phyloP scores from a whole-genome alignment of 768 basidiomycete species.

The Kwoniella sp. region DNA sequence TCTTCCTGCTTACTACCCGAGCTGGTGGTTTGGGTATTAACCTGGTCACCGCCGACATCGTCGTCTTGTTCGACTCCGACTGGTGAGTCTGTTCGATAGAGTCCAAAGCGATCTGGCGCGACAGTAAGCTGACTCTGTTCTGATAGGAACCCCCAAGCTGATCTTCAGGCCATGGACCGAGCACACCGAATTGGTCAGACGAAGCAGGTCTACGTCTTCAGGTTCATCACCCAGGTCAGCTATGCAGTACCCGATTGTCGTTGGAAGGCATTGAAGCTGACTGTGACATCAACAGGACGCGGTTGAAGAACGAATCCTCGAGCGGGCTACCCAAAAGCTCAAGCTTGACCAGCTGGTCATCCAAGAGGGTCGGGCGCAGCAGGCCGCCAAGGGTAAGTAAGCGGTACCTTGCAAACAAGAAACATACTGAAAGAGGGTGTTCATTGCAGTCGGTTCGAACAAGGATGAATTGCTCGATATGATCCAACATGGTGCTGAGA shows the following conservation, averaged over 20 bases:
- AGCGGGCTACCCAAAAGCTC: conserved; percentile 92
- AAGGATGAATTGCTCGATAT: conserved; percentile 97
- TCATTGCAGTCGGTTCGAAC: conserved; percentile 64
- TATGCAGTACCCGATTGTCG: not conserved
- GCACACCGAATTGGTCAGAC: conserved; percentile 96
- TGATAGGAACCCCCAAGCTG: conserved; percentile 93
- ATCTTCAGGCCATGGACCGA: conserved; percentile 97
- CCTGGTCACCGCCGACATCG: conserved; percentile 89
- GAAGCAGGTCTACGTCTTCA: conserved; percentile 94
- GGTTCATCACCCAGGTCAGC: conserved; percentile 81
- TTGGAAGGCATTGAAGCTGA: not conserved
- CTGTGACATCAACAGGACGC: conserved; percentile 62
- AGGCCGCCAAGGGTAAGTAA: conserved; percentile 66
- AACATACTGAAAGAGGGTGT: too few relatives aligned
- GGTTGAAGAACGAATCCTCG: conserved; percentile 92
- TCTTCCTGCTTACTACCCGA: conserved; percentile 93
- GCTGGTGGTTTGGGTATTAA: conserved; percentile 98
- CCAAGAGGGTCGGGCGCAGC: conserved; percentile 84
- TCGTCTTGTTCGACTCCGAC: conserved; percentile 93
- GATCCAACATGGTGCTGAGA: conserved; percentile 96
- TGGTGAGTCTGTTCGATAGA: conserved; percentile 69
- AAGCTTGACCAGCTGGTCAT: conserved; percentile 94
- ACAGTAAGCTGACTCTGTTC: not conserved
- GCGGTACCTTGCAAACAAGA: not conserved
- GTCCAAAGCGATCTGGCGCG: too few relatives aligned